Percentiles rank a stretch among this genome's conserved stretches.
phyloP scores from a whole-genome alignment of 202 grass and related monocot species.

The Dendrocalamus latiflorus region DNA sequence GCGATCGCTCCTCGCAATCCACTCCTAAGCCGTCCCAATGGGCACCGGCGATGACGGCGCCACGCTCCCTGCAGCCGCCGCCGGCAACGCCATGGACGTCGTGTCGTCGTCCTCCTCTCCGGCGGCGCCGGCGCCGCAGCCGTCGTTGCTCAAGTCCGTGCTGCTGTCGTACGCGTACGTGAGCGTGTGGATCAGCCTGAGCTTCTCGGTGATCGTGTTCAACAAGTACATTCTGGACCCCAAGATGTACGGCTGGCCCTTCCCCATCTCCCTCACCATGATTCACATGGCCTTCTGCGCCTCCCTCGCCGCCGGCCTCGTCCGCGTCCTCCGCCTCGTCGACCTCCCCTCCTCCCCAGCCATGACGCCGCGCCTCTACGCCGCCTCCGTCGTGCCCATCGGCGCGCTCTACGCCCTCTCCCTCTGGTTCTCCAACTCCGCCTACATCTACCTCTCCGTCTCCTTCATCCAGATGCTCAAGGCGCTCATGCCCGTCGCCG shows the following conservation, averaged over 20 bases:
- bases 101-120: not conserved
- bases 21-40: too few relatives aligned
- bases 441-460: slow-evolving; percentile 94
- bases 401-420: slow-evolving; percentile 71
- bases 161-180: slow-evolving; percentile 83
- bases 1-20: too few relatives aligned
- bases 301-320: slow-evolving; percentile 46
- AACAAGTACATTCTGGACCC: slow-evolving; percentile 74
- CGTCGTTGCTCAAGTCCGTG: slow-evolving; percentile 55
- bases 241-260: slow-evolving; percentile 88
- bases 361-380: slow-evolving; percentile 58
- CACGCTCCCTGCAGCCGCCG: too few relatives aligned
- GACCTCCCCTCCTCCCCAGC: slow-evolving; percentile 26
- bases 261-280: slow-evolving; percentile 91
- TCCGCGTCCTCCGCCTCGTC: slow-evolving; percentile 66
- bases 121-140: not conserved
- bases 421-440: slow-evolving; percentile 95
- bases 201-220: slow-evolving; percentile 91
- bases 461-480: slow-evolving; percentile 99
- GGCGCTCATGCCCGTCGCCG: slow-evolving; percentile 88
- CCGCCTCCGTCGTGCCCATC: slow-evolving; percentile 60
- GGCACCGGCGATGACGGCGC: too few relatives aligned
- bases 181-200: slow-evolving; percentile 77
- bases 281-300: slow-evolving; percentile 92
- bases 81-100: slow-evolving; percentile 4